Evolutionary conservation across 164 flowering plant species (phyloP).

Genomic region (Hamamelis virginiana): DNA sequence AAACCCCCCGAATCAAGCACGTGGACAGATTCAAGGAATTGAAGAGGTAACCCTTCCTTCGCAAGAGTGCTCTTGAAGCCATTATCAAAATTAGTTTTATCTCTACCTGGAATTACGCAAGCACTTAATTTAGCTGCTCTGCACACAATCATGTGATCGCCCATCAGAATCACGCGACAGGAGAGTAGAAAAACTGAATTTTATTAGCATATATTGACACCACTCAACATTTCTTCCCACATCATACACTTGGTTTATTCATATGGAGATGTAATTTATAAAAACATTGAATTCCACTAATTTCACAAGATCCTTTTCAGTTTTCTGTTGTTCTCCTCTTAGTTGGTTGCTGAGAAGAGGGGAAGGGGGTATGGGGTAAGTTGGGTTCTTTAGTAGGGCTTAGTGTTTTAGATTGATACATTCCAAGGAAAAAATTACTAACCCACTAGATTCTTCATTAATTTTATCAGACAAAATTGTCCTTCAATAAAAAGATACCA

Average conservation of each 20-base stretch:
- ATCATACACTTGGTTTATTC: background rate
- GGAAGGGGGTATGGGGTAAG: no score
- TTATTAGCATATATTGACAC: background rate
- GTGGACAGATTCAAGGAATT: conserved; percentile 10
- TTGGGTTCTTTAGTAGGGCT: no score
- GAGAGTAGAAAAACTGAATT: background rate
- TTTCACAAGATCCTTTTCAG: background rate
- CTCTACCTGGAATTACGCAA: background rate
- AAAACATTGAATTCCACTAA: background rate
- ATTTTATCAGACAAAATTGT: no score
- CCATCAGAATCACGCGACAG: conserved; percentile 1
- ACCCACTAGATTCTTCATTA: no score
- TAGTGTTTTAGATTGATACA: no score
- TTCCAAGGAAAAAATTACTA: no score
- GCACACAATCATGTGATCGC: background rate
- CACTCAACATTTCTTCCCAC: background rate
- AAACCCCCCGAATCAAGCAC: conserved; percentile 12
- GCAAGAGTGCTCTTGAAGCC: conserved; percentile 33
- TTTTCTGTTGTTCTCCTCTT: no score
- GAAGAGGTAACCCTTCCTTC: conserved; percentile 20
- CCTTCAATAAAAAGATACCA: no score
- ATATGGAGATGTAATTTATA: background rate
- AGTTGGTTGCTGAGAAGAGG: background rate
- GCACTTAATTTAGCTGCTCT: conserved; percentile 4
- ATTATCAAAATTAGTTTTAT: conserved; percentile 8